Percentiles rank a stretch among this genome's conserved stretches.
Conservation (phyloP, 2,329 filamentous ascomycete genomes). For the Ophiostoma pallidulum region DNA sequence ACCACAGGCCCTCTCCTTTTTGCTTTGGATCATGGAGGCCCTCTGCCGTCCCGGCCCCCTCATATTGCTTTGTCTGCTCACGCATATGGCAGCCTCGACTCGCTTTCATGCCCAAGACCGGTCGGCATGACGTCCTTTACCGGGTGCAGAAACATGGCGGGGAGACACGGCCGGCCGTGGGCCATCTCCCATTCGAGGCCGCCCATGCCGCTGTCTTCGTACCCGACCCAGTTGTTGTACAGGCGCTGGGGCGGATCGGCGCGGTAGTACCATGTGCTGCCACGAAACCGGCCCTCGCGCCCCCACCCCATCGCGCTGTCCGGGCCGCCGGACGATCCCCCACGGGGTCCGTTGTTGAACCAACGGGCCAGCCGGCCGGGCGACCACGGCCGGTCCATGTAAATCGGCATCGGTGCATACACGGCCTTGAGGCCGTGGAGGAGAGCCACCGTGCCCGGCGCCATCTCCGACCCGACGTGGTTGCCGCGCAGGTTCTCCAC, state of each 20-base stretch:
- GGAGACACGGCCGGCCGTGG: slow-evolving; percentile 48
- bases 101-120: slow-evolving; percentile 32
- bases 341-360: slow-evolving; percentile 51
- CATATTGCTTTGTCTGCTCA: too few relatives aligned
- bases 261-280: slow-evolving; percentile 53
- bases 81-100: slow-evolving; percentile 31
- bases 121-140: slow-evolving; percentile 49
- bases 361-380: slow-evolving; percentile 43
- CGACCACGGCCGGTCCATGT: slow-evolving; percentile 65
- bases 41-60: too few relatives aligned
- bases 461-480: slow-evolving; percentile 75
- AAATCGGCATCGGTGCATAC: slow-evolving; percentile 69
- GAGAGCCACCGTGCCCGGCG: slow-evolving; percentile 60
- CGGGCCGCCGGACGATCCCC: slow-evolving; percentile 40
- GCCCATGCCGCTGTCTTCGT: slow-evolving; percentile 44
- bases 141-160: slow-evolving; percentile 49
- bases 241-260: slow-evolving; percentile 47
- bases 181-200: slow-evolving; percentile 46
- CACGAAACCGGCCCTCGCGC: slow-evolving; percentile 46
- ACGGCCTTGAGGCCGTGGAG: slow-evolving; percentile 73
- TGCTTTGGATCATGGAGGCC: too few relatives aligned
- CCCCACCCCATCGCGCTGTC: slow-evolving; percentile 52
- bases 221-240: slow-evolving; percentile 56
- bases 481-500: slow-evolving; percentile 63
- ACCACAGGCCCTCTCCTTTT: background rate